Percentiles rank a stretch among this genome's conserved stretches.
These are phyloP conservation scores for Podaxis pistillaris DNA, from an alignment of 768 basidiomycete genomes.

Conservation along the genomic window DNA sequence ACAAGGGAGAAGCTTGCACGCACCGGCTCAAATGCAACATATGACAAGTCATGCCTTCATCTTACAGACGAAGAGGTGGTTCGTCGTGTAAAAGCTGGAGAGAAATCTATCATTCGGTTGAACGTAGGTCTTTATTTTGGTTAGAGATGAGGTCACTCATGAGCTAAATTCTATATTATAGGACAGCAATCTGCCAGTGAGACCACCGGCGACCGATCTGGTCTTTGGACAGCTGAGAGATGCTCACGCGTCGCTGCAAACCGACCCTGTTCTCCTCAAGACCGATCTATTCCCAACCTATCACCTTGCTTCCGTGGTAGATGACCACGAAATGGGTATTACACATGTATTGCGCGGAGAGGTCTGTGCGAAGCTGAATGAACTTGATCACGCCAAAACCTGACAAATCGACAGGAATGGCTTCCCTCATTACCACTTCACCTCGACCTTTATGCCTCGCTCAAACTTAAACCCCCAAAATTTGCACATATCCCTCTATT, in stretches of 20 bases:
- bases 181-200: slow-evolving; percentile 57
- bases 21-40: slow-evolving; percentile 73
- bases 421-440: slow-evolving; percentile 90
- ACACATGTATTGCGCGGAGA: slow-evolving; percentile 95
- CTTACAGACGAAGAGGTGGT: slow-evolving; percentile 84
- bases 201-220: slow-evolving; percentile 57
- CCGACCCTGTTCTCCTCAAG: slow-evolving; percentile 91
- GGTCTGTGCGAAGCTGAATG: slow-evolving; percentile 37
- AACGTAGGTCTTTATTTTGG: slow-evolving; percentile 55
- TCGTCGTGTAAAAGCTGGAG: slow-evolving; percentile 68
- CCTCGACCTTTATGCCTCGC: slow-evolving; percentile 80
- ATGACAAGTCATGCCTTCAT: slow-evolving; percentile 87
- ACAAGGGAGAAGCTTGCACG: slow-evolving; percentile 68
- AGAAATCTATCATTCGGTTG: slow-evolving; percentile 81
- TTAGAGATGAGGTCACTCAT: neutral
- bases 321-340: slow-evolving; percentile 95
- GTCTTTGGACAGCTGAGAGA: slow-evolving; percentile 76
- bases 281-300: slow-evolving; percentile 94
- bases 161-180: slow-evolving; percentile 24
- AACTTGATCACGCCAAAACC: neutral
- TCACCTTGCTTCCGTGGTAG: slow-evolving; percentile 91
- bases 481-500: slow-evolving; percentile 93
- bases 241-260: slow-evolving; percentile 74
- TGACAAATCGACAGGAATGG: slow-evolving; percentile 75
- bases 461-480: slow-evolving; percentile 61